These are phyloP conservation scores for Pestalotiopsis sp. DNA, from an alignment of 2,329 filamentous ascomycete genomes.

Conservation along the genomic window DNA sequence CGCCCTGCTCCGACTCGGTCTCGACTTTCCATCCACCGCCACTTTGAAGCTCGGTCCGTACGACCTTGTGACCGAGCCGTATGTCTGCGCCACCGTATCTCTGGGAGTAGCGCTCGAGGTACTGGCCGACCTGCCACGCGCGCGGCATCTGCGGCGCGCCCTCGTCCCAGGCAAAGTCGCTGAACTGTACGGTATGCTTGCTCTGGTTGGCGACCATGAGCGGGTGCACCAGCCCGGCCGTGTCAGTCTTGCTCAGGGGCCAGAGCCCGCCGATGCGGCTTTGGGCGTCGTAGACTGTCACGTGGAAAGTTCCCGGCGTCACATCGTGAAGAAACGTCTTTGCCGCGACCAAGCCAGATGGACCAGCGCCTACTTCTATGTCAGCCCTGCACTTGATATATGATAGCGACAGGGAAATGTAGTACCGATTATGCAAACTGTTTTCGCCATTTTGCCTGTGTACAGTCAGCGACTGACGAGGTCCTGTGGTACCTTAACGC, in stretches of 20 bases:
- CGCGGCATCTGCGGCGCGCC: constrained; percentile 67
- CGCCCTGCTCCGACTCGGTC: constrained; percentile 34
- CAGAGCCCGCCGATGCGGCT: constrained; percentile 76
- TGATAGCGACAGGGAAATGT: constrained; percentile 13
- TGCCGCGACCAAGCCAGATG: constrained; percentile 69
- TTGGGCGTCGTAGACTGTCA: constrained; percentile 72
- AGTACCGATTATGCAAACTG: constrained; percentile 55
- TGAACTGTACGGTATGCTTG: constrained; percentile 73
- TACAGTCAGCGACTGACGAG: background rate
- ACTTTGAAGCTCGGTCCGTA: constrained; percentile 37
- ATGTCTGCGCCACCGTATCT: constrained; percentile 54
- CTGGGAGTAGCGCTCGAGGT: constrained; percentile 66
- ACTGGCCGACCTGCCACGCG: constrained; percentile 76
- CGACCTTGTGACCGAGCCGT: constrained; percentile 51
- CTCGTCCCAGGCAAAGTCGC: constrained; percentile 71
- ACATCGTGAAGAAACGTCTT: constrained; percentile 71
- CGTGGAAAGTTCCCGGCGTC: constrained; percentile 58
- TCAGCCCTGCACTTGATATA: constrained; percentile 10
- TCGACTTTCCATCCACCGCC: constrained; percentile 44
- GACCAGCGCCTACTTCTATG: constrained; percentile 60
- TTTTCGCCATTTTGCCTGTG: constrained; percentile 41
- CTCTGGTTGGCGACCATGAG: constrained; percentile 76
- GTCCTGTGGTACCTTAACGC: background rate
- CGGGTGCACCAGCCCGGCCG: constrained; percentile 60
- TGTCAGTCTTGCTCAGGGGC: constrained; percentile 57